Conservation (phyloP, 148 eudicot species). For the Rhododendron vialii region DNA sequence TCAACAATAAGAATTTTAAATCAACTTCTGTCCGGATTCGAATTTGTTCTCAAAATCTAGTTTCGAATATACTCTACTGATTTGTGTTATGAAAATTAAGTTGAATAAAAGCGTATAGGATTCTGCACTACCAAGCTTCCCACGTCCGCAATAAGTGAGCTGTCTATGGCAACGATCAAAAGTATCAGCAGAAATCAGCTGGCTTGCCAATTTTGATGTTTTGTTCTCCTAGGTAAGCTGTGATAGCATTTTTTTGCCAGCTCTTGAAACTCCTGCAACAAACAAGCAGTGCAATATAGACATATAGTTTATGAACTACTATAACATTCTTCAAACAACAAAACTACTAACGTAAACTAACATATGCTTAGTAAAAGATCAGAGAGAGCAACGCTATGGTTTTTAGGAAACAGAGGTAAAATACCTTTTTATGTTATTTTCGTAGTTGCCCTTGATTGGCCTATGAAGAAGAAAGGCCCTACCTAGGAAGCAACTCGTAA, state of each 20-base stretch:
- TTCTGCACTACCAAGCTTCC: background rate
- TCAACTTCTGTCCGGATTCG: background rate
- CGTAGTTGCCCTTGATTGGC: background rate
- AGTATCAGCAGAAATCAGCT: conserved; percentile 37
- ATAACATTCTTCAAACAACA: background rate
- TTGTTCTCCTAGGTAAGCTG: conserved; percentile 37
- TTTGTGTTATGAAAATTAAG: background rate
- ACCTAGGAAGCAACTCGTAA: background rate
- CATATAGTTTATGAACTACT: background rate
- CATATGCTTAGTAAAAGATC: background rate
- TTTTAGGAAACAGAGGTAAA: background rate
- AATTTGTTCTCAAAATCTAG: background rate
- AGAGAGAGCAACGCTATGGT: background rate
- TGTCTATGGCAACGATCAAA: background rate
- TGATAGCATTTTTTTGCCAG: conserved; percentile 72
- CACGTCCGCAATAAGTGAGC: background rate
- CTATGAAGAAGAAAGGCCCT: background rate
- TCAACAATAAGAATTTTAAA: background rate
- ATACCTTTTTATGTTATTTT: background rate
- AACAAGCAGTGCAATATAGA: background rate
- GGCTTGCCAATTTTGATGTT: conserved; percentile 62
- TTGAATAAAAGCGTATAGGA: background rate
- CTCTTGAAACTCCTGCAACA: conserved; percentile 67
- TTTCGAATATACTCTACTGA: background rate
- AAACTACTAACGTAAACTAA: background rate